Percentiles rank a stretch among this genome's conserved stretches.
These are phyloP conservation scores for Penicillium sp. DNA, from an alignment of 2,329 filamentous ascomycete genomes.

Conservation along the genomic window DNA sequence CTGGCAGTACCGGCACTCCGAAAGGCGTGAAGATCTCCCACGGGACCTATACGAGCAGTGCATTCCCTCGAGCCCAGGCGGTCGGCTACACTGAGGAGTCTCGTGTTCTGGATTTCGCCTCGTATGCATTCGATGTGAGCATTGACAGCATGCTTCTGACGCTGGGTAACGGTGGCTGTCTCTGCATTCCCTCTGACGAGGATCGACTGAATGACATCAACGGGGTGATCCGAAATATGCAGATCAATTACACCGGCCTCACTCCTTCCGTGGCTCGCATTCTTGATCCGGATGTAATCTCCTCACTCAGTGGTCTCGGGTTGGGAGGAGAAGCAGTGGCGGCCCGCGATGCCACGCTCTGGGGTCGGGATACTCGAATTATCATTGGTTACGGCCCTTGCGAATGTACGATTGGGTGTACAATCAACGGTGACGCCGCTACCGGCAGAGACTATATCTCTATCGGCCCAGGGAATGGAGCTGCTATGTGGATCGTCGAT, in stretches of 20 bases:
- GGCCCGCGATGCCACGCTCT: constrained; percentile 41
- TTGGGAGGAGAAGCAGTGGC: constrained; percentile 48
- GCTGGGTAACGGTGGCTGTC: constrained; percentile 55
- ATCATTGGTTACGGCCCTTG: constrained; percentile 47
- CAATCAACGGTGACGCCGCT: constrained; percentile 37
- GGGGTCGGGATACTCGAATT: constrained; percentile 43
- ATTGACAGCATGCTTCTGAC: constrained; percentile 57
- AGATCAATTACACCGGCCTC: constrained; percentile 56
- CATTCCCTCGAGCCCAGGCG: constrained; percentile 52
- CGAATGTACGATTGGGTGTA: constrained; percentile 45
- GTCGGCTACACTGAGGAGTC: constrained; percentile 53
- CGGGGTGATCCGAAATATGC: constrained; percentile 50
- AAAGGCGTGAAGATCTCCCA: constrained; percentile 64
- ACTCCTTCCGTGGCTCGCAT: constrained; percentile 58
- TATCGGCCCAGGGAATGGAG: constrained; percentile 40
- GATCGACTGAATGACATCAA: constrained; percentile 52
- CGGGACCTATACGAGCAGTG: constrained; percentile 56
- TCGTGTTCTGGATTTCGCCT: constrained; percentile 60
- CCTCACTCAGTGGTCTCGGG: constrained; percentile 41
- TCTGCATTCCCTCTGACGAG: constrained; percentile 56
- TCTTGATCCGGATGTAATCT: constrained; percentile 43
- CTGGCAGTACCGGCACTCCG: constrained; percentile 51
- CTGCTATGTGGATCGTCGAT: constrained; percentile 42
- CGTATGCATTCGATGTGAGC: constrained; percentile 54
- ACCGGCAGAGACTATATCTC: constrained; percentile 37